Percentiles rank a stretch among this genome's conserved stretches.
Conservation (phyloP, 768 basidiomycete species). For the Collybia mongolica region DNA sequence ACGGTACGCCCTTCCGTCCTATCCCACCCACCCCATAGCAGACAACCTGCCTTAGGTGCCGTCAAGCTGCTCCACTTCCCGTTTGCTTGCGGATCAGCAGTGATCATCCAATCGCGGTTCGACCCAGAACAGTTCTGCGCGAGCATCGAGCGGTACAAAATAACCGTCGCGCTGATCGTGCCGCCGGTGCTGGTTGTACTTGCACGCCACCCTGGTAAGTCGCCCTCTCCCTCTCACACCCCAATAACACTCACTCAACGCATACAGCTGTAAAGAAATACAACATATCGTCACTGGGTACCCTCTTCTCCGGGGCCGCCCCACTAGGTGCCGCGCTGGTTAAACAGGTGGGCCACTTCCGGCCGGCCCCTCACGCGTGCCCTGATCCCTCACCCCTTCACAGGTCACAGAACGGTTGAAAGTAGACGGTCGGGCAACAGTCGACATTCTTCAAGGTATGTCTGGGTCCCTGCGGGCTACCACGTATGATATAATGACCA, state of each 20-base stretch:
- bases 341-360: slow-evolving; percentile 39
- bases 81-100: slow-evolving; percentile 44
- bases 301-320: slow-evolving; percentile 76
- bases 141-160: slow-evolving; percentile 62
- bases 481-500: background rate
- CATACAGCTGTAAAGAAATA: slow-evolving; percentile 59
- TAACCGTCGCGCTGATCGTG: slow-evolving; percentile 60
- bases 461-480: background rate
- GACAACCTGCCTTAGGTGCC: slow-evolving; percentile 36
- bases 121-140: slow-evolving; percentile 68
- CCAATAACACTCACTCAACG: background rate
- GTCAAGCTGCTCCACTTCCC: slow-evolving; percentile 65
- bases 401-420: slow-evolving; percentile 39
- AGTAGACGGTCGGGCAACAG: slow-evolving; percentile 37
- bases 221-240: background rate
- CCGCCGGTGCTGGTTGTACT: slow-evolving; percentile 85
- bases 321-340: slow-evolving; percentile 70
- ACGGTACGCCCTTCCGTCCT: slow-evolving; percentile 22
- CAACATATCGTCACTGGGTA: slow-evolving; percentile 57
- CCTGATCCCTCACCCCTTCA: background rate
- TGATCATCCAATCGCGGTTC: slow-evolving; percentile 66
- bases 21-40: background rate
- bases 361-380: slow-evolving; percentile 14
- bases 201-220: slow-evolving; percentile 63
- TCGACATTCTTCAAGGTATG: slow-evolving; percentile 52